Evolutionary conservation across 2,329 filamentous ascomycete species (phyloP).

Genomic region (Chaetomium strumarium): DNA sequence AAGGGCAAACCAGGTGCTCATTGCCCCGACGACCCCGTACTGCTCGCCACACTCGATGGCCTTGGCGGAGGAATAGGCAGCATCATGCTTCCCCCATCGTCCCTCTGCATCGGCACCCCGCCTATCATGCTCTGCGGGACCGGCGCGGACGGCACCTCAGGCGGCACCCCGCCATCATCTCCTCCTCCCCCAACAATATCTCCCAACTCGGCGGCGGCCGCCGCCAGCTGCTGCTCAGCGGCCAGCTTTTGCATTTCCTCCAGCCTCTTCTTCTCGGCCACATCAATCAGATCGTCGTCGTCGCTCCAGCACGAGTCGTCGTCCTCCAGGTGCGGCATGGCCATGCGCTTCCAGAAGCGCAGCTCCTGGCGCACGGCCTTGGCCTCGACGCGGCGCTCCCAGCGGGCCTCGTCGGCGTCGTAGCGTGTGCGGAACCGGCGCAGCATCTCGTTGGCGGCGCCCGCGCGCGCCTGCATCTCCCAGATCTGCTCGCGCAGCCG

Average conservation of each 20-base stretch:
- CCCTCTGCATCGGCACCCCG: conserved; percentile 40
- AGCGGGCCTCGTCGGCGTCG: conserved; percentile 50
- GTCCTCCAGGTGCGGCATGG: conserved; percentile 54
- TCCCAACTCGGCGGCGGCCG: conserved; percentile 16
- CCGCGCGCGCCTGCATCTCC: conserved; percentile 59
- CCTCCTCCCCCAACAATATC: conserved; percentile 8
- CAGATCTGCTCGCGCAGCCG: conserved; percentile 59
- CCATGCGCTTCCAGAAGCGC: conserved; percentile 62
- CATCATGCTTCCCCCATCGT: conserved; percentile 25
- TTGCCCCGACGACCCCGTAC: conserved; percentile 33
- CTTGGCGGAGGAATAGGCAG: conserved; percentile 35
- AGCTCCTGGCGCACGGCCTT: conserved; percentile 52
- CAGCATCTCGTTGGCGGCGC: conserved; percentile 51
- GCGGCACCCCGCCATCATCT: conserved; percentile 18
- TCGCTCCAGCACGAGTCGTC: conserved; percentile 58
- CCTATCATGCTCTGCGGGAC: conserved; percentile 30
- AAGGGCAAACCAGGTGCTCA: not conserved
- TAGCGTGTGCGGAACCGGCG: conserved; percentile 51
- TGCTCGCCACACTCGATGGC: conserved; percentile 35
- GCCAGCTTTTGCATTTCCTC: conserved; percentile 44
- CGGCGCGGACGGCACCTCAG: conserved; percentile 18
- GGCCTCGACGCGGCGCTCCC: conserved; percentile 48
- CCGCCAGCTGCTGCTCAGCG: conserved; percentile 32
- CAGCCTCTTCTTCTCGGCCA: conserved; percentile 52
- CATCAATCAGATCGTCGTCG: conserved; percentile 59